Evolutionary conservation across 768 basidiomycete genomes (phyloP).

Genomic region (Tylopilus subfusipes): DNA sequence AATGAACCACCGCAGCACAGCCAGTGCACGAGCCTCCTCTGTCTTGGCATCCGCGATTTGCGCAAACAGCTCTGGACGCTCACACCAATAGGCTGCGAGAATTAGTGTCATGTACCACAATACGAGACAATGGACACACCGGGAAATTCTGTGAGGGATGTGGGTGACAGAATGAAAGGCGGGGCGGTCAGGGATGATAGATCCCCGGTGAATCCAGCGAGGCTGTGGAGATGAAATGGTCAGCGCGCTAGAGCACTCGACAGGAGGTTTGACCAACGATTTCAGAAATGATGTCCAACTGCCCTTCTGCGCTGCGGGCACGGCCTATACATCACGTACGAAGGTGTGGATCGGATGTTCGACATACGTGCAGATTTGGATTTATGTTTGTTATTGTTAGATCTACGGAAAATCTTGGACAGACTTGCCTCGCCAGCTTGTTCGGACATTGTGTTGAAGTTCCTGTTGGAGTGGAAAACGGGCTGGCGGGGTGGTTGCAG

Average conservation of each 20-base stretch:
- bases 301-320: slow-evolving; percentile 78
- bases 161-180: slow-evolving; percentile 89
- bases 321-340: slow-evolving; percentile 44
- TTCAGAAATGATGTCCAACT: slow-evolving; percentile 92
- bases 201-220: slow-evolving; percentile 86
- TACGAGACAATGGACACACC: slow-evolving; percentile 42
- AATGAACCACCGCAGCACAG: slow-evolving; percentile 95
- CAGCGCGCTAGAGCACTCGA: neutral
- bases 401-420: slow-evolving; percentile 21
- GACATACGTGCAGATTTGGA: slow-evolving; percentile 36
- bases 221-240: slow-evolving; percentile 39
- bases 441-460: slow-evolving; percentile 31
- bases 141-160: slow-evolving; percentile 89
- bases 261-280: slow-evolving; percentile 52
- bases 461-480: neutral
- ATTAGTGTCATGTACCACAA: slow-evolving; percentile 3
- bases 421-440: slow-evolving; percentile 41
- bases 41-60: slow-evolving; percentile 75
- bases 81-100: slow-evolving; percentile 88
- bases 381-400: slow-evolving; percentile 25
- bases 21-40: slow-evolving; percentile 68
- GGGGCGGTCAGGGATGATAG: slow-evolving; percentile 81
- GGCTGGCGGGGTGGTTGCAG: slow-evolving; percentile 13
- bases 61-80: slow-evolving; percentile 86
- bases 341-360: slow-evolving; percentile 21